phyloP scores from a whole-genome alignment of 257 asterid species.

The Nicotiana tabacum region DNA sequence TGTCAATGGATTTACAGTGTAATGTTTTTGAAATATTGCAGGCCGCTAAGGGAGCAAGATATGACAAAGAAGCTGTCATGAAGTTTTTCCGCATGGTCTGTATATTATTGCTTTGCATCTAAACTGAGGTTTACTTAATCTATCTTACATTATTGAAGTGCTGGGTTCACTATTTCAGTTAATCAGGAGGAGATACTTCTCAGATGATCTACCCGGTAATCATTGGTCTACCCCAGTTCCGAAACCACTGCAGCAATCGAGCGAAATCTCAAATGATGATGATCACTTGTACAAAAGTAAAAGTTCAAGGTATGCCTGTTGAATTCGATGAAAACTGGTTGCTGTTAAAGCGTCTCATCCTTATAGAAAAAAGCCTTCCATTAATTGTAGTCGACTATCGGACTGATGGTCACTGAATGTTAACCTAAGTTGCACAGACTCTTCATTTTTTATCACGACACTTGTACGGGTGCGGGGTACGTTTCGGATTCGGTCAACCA shows the following conservation, averaged over 20 bases:
- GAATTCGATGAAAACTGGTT: not conserved
- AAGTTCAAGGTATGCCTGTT: constrained; percentile 25
- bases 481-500: too few species aligned
- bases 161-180: constrained; percentile 42
- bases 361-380: not conserved
- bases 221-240: constrained; percentile 59
- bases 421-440: too few species aligned
- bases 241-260: constrained; percentile 41
- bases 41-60: constrained; percentile 98
- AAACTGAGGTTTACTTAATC: not conserved
- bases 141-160: constrained; percentile 15
- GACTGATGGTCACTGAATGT: not conserved
- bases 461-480: too few species aligned
- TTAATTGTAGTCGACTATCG: not conserved
- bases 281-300: constrained; percentile 55
- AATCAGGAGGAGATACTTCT: constrained; percentile 94
- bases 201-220: constrained; percentile 76
- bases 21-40: constrained; percentile 18
- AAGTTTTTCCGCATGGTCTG: constrained; percentile 82
- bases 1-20: not conserved
- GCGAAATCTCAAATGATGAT: constrained; percentile 72
- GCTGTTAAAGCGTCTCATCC: not conserved
- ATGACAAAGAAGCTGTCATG: constrained; percentile 87
- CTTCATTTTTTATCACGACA: too few species aligned
- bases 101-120: constrained; percentile 11